phyloP scores from a whole-genome alignment of 306 rosid species.

The Delonix regia region DNA sequence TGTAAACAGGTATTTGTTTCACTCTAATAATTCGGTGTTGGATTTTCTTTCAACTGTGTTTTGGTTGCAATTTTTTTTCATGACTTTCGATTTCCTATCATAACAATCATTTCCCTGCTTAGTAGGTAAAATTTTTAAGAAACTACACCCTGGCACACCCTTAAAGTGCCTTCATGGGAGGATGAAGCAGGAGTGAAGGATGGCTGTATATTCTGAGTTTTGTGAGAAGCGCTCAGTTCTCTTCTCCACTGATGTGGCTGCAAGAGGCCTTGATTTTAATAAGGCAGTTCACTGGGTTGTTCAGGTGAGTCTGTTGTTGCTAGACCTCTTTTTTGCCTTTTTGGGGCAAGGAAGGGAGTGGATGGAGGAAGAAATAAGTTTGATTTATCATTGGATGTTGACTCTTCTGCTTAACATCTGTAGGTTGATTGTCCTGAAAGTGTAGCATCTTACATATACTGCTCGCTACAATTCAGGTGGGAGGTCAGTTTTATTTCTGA shows the following conservation, averaged over 20 bases:
- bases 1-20: constrained; percentile 71
- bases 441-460: constrained; percentile 83
- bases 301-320: constrained; percentile 61
- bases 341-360: neutral
- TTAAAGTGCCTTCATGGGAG: constrained; percentile 89
- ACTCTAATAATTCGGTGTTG: constrained; percentile 9
- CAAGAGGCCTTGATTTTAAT: constrained; percentile 97
- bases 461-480: constrained; percentile 85
- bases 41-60: constrained; percentile 14
- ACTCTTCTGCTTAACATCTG: constrained; percentile 25
- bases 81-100: constrained; percentile 14
- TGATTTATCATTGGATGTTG: constrained; percentile 23
- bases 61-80: constrained; percentile 14
- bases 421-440: constrained; percentile 95
- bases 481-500: constrained; percentile 74
- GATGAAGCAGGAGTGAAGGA: constrained; percentile 83
- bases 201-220: constrained; percentile 75
- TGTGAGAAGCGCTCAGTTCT: constrained; percentile 83
- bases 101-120: constrained; percentile 20
- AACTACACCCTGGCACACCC: constrained; percentile 90
- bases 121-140: constrained; percentile 86
- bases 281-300: constrained; percentile 97
- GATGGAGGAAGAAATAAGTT: neutral
- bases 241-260: constrained; percentile 87
- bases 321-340: neutral